Conservation (phyloP, 345 rosid genomes). For the Durio zibethinus region DNA sequence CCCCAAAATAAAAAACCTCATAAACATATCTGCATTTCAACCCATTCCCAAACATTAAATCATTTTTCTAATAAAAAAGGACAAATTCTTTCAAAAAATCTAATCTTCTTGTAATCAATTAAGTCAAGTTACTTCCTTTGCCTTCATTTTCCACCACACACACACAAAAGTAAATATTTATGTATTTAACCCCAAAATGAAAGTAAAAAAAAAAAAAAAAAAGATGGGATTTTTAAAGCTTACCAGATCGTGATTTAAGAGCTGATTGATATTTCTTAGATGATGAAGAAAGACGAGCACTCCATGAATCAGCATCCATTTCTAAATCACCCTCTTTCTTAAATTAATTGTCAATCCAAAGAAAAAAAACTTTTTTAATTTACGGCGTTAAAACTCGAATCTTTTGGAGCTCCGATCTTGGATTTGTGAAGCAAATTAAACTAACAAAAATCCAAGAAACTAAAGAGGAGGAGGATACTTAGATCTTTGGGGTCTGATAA, state of each 20-base stretch:
- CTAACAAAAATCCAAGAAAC: neutral
- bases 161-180: neutral
- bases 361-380: neutral
- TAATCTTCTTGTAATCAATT: neutral
- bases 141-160: slow-evolving; percentile 1
- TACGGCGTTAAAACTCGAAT: neutral
- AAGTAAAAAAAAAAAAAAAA: neutral
- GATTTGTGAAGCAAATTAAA: neutral
- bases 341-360: neutral
- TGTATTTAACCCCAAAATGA: neutral
- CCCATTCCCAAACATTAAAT: too few species aligned
- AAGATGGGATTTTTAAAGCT: slow-evolving; percentile 18
- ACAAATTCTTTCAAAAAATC: neutral
- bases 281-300: slow-evolving; percentile 72
- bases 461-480: neutral
- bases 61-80: too few species aligned
- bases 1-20: too few species aligned
- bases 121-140: neutral
- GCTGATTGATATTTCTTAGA: slow-evolving; percentile 77
- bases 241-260: slow-evolving; percentile 91
- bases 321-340: slow-evolving; percentile 14
- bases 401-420: slow-evolving; percentile 13
- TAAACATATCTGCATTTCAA: too few species aligned
- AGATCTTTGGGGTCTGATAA: slow-evolving; percentile 15
- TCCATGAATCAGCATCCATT: slow-evolving; percentile 93